phyloP scores from a whole-genome alignment of 2,329 filamentous ascomycete species.

The Verticillium zaregamsianum region DNA sequence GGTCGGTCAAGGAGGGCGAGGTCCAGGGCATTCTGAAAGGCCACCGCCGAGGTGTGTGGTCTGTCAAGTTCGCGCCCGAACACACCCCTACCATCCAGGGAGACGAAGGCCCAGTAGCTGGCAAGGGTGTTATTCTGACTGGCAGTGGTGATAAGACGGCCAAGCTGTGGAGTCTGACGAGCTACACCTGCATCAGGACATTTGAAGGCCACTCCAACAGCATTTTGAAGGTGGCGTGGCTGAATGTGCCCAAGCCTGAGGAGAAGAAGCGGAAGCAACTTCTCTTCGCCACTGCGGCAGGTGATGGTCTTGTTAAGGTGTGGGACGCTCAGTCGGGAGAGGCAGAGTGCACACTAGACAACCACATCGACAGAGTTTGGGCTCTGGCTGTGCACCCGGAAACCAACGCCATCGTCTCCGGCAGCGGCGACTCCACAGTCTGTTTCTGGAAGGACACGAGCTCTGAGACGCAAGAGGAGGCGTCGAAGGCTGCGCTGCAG shows the following conservation, averaged over 20 bases:
- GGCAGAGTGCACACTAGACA: conserved; percentile 84
- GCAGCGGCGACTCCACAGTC: conserved; percentile 85
- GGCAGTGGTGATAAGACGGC: conserved; percentile 95
- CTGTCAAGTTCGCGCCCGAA: conserved; percentile 81
- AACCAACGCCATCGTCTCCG: conserved; percentile 76
- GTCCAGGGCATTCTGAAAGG: conserved; percentile 87
- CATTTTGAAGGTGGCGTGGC: conserved; percentile 89
- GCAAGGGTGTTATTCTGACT: conserved; percentile 79
- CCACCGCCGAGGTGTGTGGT: conserved; percentile 94
- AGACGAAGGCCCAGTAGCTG: conserved; percentile 67
- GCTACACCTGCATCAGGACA: conserved; percentile 88
- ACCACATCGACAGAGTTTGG: conserved; percentile 96
- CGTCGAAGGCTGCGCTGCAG: conserved; percentile 68
- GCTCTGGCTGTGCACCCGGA: conserved; percentile 70
- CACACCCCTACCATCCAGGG: conserved; percentile 70
- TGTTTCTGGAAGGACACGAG: conserved; percentile 97
- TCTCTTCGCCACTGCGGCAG: conserved; percentile 80
- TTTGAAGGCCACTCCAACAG: conserved; percentile 97
- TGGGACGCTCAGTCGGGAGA: conserved; percentile 90
- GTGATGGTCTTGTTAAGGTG: conserved; percentile 92
- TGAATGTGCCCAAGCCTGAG: conserved; percentile 49
- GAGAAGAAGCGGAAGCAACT: conserved; percentile 56
- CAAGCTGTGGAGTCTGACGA: conserved; percentile 88
- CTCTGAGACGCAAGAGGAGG: conserved; percentile 68
- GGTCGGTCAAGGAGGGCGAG: conserved; percentile 85